Evolutionary conservation across 306 rosid genomes (phyloP).

Genomic region (Hippophae rhamnoides): DNA sequence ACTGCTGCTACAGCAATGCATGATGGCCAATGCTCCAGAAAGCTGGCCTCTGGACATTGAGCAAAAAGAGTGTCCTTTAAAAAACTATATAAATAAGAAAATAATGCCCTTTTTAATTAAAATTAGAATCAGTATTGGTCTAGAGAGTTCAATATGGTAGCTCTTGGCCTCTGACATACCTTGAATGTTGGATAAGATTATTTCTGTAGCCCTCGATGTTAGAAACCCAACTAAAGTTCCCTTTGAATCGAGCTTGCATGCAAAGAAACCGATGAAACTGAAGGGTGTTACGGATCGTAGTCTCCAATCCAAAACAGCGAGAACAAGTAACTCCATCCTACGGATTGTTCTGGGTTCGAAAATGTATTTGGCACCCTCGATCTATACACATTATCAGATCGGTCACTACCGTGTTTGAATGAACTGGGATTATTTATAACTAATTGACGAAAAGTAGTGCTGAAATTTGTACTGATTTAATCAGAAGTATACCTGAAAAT

Average conservation of each 20-base stretch:
- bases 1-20: slow-evolving; percentile 93
- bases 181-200: slow-evolving; percentile 66
- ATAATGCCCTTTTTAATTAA: neutral
- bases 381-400: slow-evolving; percentile 22
- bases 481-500: slow-evolving; percentile 59
- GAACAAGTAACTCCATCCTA: slow-evolving; percentile 84
- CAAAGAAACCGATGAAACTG: slow-evolving; percentile 72
- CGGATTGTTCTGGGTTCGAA: slow-evolving; percentile 77
- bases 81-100: neutral
- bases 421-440: no score
- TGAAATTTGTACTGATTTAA: no score
- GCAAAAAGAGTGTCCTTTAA: slow-evolving; percentile 6
- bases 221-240: slow-evolving; percentile 53
- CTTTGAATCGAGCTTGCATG: slow-evolving; percentile 71
- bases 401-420: neutral
- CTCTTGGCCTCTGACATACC: slow-evolving; percentile 26
- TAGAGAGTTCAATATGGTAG: no score
- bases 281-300: slow-evolving; percentile 93
- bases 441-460: no score
- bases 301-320: slow-evolving; percentile 81
- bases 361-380: slow-evolving; percentile 69
- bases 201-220: slow-evolving; percentile 67
- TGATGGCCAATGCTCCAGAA: slow-evolving; percentile 90
- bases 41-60: slow-evolving; percentile 51
- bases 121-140: neutral